Evolutionary conservation across 768 basidiomycete species (phyloP).

Genomic region (Boletus pseudopeckii): DNA sequence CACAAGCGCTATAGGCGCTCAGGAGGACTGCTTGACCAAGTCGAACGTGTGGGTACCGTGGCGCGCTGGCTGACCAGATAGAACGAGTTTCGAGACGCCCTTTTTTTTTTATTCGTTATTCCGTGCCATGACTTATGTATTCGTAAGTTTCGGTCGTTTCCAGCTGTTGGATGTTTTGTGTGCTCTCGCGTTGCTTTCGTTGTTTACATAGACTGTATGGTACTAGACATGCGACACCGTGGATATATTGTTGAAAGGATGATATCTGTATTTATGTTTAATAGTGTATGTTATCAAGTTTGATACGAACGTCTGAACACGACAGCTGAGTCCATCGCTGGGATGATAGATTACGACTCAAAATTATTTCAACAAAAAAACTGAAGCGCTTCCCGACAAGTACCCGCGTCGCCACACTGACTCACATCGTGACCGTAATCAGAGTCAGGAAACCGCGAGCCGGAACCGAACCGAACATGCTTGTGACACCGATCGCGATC

Average conservation of each 20-base stretch:
- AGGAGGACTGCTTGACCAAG: constrained; percentile 16
- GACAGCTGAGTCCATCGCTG: too few species aligned
- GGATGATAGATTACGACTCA: neutral
- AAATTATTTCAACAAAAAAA: neutral
- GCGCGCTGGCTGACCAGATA: neutral
- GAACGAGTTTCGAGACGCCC: neutral
- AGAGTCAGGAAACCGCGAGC: neutral
- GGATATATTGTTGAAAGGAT: neutral
- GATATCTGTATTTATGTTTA: neutral
- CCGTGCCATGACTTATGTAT: neutral
- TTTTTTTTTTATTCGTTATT: neutral
- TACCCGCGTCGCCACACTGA: neutral
- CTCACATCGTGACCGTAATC: neutral
- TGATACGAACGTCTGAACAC: neutral
- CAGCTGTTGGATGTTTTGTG: too few species aligned
- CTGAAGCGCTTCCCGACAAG: neutral
- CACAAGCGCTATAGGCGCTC: neutral
- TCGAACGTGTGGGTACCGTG: constrained; percentile 18
- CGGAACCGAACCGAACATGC: constrained; percentile 9
- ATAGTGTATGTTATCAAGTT: neutral
- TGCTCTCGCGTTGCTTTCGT: neutral
- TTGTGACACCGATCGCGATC: too few species aligned
- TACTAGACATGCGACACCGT: neutral
- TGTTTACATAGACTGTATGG: neutral
- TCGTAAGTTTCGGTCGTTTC: neutral